These are phyloP conservation scores for Apostasia ramifera DNA, from an alignment of 106 monocot species.

Conservation along the genomic window DNA sequence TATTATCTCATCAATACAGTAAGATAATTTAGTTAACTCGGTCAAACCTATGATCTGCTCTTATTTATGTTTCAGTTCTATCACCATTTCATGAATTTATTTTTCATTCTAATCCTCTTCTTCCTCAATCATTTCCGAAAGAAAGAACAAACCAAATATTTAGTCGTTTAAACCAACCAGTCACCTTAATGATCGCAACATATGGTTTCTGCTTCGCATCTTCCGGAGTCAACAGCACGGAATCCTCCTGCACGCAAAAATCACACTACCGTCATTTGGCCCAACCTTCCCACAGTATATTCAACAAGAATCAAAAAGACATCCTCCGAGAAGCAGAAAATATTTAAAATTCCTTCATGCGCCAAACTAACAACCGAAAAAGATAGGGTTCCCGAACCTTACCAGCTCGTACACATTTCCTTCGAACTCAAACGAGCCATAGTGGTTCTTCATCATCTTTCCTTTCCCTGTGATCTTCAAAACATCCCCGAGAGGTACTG, in stretches of 20 bases:
- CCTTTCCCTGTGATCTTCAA: neutral
- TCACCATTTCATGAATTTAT: too few relatives aligned
- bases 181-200: constrained; percentile 91
- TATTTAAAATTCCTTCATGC: too few relatives aligned
- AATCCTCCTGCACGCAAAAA: constrained; percentile 58
- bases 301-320: neutral
- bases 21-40: too few relatives aligned
- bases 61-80: too few relatives aligned
- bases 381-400: neutral
- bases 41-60: too few relatives aligned
- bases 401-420: constrained; percentile 3
- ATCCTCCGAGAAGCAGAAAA: too few relatives aligned
- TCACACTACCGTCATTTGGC: neutral
- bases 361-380: neutral
- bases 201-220: constrained; percentile 67
- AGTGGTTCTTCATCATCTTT: neutral
- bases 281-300: neutral
- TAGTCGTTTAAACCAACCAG: neutral
- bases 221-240: constrained; percentile 77
- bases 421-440: neutral
- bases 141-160: neutral
- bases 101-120: too few relatives aligned
- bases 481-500: neutral
- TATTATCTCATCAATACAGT: too few relatives aligned
- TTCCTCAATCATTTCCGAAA: too few relatives aligned